Base-by-base conservation (phyloP, 2,329 filamentous ascomycete species). In the Talaromyces sp. region DNA sequence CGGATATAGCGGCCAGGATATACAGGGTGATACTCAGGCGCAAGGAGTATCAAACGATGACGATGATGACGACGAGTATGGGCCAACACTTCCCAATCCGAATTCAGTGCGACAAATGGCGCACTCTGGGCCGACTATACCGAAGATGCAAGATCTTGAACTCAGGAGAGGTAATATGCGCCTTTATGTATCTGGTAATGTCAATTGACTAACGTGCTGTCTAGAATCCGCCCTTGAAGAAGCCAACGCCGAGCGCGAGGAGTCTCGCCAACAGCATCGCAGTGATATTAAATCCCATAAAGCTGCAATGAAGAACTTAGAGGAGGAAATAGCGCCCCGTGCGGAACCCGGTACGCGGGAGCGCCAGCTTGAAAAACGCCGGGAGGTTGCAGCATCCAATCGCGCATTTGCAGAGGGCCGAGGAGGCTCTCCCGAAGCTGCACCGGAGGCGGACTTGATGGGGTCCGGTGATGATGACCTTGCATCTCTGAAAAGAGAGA, bases 331-430 rank as follows among this genome's bases (percentile, higher is more conserved):
- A 0, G 84, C 81, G 0, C 92, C 93, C 0, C 89, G 90, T 10
- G 90, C 93, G 0, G 91, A 94, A 55, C 77, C 91, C 0, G 91
- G 92, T 0, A 89, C 89, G 1, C 86, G 86, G 41, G 93, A 96
- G 75, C 86, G 93, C 10, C 84, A 86, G 65, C 80, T 97, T 1
- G 93, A 99, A 76, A 97, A 97, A 81, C 87, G 86, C 59, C 82
- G 82, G 30, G 88, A 89, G 57, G 78, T 83, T 4, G 88, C 88
- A 27, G 86, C 87, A 6, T 85, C 87, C 60, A 87, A 95, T 77
- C 83, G 85, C 22, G 82, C 83, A 10, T 96, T 96, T 67, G 77
- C 77, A 8, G 69, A 74, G 76, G 85, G 52, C 80, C 91, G 60
- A 3, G 75, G 75, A 17, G 85, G 82, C 58, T 87, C 85, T 11